Evolutionary conservation across 148 eudicot genomes (phyloP), one percentile per base, ranked within the genome.

Genomic region (Arctostaphylos glauca): DNA sequence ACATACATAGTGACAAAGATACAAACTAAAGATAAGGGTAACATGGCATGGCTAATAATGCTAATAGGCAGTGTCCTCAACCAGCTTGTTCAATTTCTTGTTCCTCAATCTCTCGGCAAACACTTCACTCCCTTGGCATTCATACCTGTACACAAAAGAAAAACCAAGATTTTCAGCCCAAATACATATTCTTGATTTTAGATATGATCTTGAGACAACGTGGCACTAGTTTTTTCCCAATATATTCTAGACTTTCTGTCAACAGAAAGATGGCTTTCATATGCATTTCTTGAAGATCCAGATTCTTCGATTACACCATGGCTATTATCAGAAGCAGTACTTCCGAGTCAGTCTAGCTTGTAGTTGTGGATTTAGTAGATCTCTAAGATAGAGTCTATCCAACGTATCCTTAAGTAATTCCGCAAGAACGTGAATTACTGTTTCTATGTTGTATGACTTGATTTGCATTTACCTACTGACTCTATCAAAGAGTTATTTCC

Each of bases 21-120:
- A 70, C 48, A 41, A 70, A 10, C 16, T 70, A 43, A n/a, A 46
- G 46, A 47, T 72, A 12, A 21, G 3, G 18, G 52, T 47, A 7
- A 46, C 52, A 73, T 19, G 76, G 50, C 76, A 72, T 7, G 58
- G 52, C 43, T 76, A 58, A 54, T 76, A 58, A 54, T 43, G 21
- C 71, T 81, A 85, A 83, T 54, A 86, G 76, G 78, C 87, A 43
- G 83, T 71, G 78, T 83, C 82, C 49, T 81, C 84, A 74, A 88
- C 83, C 73, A 89, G 84, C 81, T 87, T 87, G 86, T 77, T 78
- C 43, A 89, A 64, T 70, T 89, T 89, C 76, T 81, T 85, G 86
- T 72, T 89, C 75, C 84, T 87, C 47, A 89, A 81, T 79, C 88
- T 87, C 62, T 83, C 88, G 15, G 79, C 86, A 62, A 78, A 73